Percentiles rank a stretch among this genome's conserved stretches.
phyloP scores from a whole-genome alignment of 2,329 filamentous ascomycete genomes.

The Cylindrodendrum hubeiense region DNA sequence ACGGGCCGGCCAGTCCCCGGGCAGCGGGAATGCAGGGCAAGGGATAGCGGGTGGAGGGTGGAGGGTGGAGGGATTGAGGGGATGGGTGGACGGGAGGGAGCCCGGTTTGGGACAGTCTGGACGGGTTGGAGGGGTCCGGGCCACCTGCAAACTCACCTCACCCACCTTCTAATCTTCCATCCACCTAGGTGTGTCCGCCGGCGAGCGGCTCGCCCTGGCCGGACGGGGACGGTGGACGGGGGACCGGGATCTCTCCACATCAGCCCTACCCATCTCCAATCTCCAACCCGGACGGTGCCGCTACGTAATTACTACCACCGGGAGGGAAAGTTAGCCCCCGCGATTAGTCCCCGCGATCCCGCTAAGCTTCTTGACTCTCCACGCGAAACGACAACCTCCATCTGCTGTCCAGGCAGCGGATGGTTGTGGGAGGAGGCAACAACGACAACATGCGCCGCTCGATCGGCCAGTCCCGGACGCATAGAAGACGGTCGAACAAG shows the following conservation, averaged over 20 bases:
- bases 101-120: not conserved
- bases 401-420: not conserved
- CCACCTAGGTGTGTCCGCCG: conserved; percentile 12
- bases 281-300: conserved; percentile 15
- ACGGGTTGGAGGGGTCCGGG: conserved; percentile 2
- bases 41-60: conserved; percentile 15
- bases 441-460: not conserved
- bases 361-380: conserved; percentile 14
- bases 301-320: conserved; percentile 22
- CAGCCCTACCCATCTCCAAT: conserved; percentile 27
- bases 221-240: conserved; percentile 18
- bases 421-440: not conserved
- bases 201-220: conserved; percentile 18
- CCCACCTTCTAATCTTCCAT: conserved; percentile 10
- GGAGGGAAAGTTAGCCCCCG: conserved; percentile 24
- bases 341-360: conserved; percentile 26
- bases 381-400: conserved; percentile 2
- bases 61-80: conserved; percentile 16
- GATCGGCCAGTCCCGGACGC: conserved; percentile 37
- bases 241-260: conserved; percentile 30
- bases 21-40: conserved; percentile 23
- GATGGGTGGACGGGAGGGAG: conserved; percentile 15
- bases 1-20: conserved; percentile 9
- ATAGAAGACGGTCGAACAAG: conserved; percentile 39
- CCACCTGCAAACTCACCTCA: conserved; percentile 15